These are phyloP conservation scores for Parathielavia hyrcaniae DNA, from an alignment of 495 filamentous ascomycete species.

Conservation along the genomic window DNA sequence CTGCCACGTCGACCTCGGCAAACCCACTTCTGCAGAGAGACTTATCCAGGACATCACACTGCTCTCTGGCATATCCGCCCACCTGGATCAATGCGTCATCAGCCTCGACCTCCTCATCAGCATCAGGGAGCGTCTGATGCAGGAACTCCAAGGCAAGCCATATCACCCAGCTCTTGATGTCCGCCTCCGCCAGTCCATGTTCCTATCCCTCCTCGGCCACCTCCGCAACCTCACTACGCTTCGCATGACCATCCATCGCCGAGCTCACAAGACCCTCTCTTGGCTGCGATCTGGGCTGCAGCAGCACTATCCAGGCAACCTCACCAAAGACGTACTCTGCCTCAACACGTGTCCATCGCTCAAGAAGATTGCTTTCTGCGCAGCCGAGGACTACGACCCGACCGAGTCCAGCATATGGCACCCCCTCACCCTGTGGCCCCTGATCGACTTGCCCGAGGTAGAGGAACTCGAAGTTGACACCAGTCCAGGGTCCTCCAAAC, in stretches of 20 bases:
- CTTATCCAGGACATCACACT: neutral
- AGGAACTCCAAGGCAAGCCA: neutral
- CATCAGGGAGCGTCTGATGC: neutral
- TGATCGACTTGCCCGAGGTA: neutral
- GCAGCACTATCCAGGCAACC: neutral
- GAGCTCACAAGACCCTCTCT: neutral
- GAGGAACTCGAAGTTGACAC: neutral
- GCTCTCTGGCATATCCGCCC: neutral
- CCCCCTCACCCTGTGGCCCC: neutral
- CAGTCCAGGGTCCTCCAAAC: neutral
- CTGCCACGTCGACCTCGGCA: neutral
- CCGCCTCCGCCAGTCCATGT: constrained; percentile 5
- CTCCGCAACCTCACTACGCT: neutral
- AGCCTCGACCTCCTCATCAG: neutral
- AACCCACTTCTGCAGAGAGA: neutral
- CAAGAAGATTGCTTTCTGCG: neutral
- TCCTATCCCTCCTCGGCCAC: constrained; percentile 8
- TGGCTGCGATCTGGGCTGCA: neutral
- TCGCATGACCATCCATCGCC: neutral
- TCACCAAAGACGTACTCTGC: neutral
- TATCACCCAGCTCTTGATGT: neutral
- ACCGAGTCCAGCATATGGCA: neutral
- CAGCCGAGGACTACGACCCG: neutral
- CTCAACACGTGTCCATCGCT: neutral
- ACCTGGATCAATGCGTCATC: neutral